A percentile compares a stretch with the other conserved stretches of the same genome.
phyloP scores from a whole-genome alignment of 306 rosid genomes.

The Senna tora region DNA sequence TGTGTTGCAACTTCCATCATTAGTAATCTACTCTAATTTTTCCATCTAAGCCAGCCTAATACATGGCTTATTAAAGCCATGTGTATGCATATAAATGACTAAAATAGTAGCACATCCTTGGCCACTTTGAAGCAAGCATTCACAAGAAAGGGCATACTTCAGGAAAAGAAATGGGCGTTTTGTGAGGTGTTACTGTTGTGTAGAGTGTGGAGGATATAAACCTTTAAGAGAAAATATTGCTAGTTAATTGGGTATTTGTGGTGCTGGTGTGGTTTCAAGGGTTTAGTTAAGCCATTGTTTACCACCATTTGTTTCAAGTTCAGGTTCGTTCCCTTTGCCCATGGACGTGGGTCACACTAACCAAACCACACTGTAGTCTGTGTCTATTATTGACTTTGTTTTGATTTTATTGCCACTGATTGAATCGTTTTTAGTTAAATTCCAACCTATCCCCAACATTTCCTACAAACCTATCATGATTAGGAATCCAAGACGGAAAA shows the following conservation, averaged over 20 bases:
- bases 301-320: background rate
- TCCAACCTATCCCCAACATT: background rate
- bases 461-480: too few relatives aligned
- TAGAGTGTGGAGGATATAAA: background rate
- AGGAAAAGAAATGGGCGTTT: background rate
- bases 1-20: background rate
- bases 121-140: background rate
- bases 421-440: background rate
- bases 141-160: too few relatives aligned
- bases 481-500: too few relatives aligned
- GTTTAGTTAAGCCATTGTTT: background rate
- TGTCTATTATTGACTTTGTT: background rate
- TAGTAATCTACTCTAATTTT: background rate
- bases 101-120: background rate
- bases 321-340: too few relatives aligned
- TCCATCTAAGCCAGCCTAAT: background rate
- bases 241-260: background rate
- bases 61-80: background rate
- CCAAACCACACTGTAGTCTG: background rate
- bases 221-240: too few relatives aligned
- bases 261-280: background rate
- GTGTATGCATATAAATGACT: background rate
- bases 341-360: too few relatives aligned
- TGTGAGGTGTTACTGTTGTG: background rate
- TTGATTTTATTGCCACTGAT: too few relatives aligned